Evolutionary conservation across 768 basidiomycete genomes (phyloP), one percentile per base, ranked within the genome.

Genomic region (Boletus reticulatus): DNA sequence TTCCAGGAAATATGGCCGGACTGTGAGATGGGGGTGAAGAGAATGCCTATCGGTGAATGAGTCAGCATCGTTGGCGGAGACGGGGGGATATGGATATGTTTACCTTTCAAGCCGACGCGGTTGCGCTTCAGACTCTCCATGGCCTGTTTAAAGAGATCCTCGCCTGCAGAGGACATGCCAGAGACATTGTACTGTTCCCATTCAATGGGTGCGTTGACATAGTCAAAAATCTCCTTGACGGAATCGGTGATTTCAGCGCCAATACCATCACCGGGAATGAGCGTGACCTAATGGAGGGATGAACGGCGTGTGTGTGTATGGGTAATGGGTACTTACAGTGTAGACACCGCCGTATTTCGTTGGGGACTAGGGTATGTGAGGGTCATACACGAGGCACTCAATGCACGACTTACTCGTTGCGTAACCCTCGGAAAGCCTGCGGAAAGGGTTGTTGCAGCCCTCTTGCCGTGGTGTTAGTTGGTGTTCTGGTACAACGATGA

Each of bases 1-100:
- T 99, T 99, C 97, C 97, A 99, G 56, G 97, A 98, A 61, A 96
- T 94, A 75, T 99, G 97, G 4, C 94, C 95, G 19, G 87, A 86
- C 73, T 92, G 89, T 50, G 96, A 98, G 64, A 96, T 93, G 62
- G 95, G 96, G 43, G 97, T 99, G 80, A 95, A 98, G 62, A 99
- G 89, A 67, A 98, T 99, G 64, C 97, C 96, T 58, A 43, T 36
- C 14, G 27, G 29, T 27, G 27, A 57, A 52, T 43, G 53, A 55
- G 43, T 60, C 52, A 51, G 20, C 27, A 16, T 17, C 29, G 14
- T 41, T 31, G 52, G 50, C 39, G 22, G 32, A 48, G 43, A 54
- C 10, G 48, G 16, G 47, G 50, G 54, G 31, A 39, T 19, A 19
- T 17, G 43, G 47, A 58, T 32, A 34, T 31, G 34, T n/a, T 43